Percentiles rank a stretch among this genome's conserved stretches.
phyloP scores from a whole-genome alignment of 768 basidiomycete genomes.

The Rhodotorula graminis region DNA sequence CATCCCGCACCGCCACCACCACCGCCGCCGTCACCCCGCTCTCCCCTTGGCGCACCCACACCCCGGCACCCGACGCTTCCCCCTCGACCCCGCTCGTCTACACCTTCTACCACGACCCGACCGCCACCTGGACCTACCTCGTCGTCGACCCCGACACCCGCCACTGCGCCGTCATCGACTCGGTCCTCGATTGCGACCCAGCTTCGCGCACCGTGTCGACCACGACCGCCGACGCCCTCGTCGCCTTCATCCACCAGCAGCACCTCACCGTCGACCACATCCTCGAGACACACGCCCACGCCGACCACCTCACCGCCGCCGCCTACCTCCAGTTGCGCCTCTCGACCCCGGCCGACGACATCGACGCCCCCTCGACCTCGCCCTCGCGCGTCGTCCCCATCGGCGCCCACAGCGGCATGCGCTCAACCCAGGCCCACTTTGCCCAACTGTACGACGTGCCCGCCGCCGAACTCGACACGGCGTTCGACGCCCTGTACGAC shows the following conservation, averaged over 20 bases:
- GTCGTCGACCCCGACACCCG: conserved; percentile 36
- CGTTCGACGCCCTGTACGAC: conserved; percentile 42
- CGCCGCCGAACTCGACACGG: conserved; percentile 25
- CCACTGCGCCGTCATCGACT: conserved; percentile 39
- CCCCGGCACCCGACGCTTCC: background rate
- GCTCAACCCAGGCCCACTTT: conserved; percentile 39
- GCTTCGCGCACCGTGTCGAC: conserved; percentile 32
- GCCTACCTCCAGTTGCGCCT: conserved; percentile 15
- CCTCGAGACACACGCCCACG: conserved; percentile 45
- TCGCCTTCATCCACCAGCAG: conserved; percentile 32
- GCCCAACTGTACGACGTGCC: conserved; percentile 35
- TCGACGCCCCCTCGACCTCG: background rate
- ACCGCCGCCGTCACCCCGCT: background rate
- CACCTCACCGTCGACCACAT: conserved; percentile 32
- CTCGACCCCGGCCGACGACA: background rate
- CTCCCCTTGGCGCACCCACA: conserved; percentile 29
- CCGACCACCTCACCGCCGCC: conserved; percentile 42
- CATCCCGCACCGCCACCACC: too few species aligned
- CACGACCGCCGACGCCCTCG: conserved; percentile 32
- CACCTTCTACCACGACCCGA: conserved; percentile 42
- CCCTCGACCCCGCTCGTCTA: conserved; percentile 32
- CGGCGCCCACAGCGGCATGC: conserved; percentile 38
- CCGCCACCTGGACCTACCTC: conserved; percentile 43
- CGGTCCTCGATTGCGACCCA: conserved; percentile 42
- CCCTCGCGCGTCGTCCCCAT: conserved; percentile 8